Evolutionary conservation across 768 basidiomycete species (phyloP), one percentile per base, ranked within the genome.

Genomic region (Chalciporus sphaerocephalus): DNA sequence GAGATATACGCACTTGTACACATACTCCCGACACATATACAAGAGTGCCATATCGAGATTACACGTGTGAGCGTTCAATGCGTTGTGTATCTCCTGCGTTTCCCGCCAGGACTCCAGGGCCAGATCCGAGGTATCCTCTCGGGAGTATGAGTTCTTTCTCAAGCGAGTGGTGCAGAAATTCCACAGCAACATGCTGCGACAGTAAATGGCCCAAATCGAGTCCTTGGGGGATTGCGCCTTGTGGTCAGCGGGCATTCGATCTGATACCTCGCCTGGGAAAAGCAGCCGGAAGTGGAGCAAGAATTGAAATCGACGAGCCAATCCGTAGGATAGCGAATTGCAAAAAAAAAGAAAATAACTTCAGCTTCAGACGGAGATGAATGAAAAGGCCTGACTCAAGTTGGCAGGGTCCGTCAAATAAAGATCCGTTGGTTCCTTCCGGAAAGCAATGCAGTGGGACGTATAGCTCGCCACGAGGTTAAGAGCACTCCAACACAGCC

Each of bases 161-260:
- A 81, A 67, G 3, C 79, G 78, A 38, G 74, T 72, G 18, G 64
- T 61, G 52, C 79, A 82, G 57, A 81, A 83, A 55, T 79, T 85
- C 86, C 87, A 91, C 4, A 90, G 70, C 9, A 91, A 74, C 83
- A 90, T 85, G 59, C 80, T 80, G 25, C 88, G 80, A 64, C 86
- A 88, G 55, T 87, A 87, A 21, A 91, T 69, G 0, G 85, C 87
- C 87, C 87, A 90, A 2, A 91, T 74, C 13, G 83, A 81, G 50
- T 90, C 85, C 59, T 88, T 90, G 13, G 81, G 74, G 15, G 82
- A 82, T 25, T 73, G 73, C 24, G 68, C 65, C 44, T 72, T 68
- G 42, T 66, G 66, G 18, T 69, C 65, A 33, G 68, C 54, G 6
- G 76, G 68, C 16, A 65, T 57, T 40, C 79, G 77, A 56, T 82